Evolutionary conservation across 768 basidiomycete genomes (phyloP).

Genomic region (Pilatotrama ljubarskyi): DNA sequence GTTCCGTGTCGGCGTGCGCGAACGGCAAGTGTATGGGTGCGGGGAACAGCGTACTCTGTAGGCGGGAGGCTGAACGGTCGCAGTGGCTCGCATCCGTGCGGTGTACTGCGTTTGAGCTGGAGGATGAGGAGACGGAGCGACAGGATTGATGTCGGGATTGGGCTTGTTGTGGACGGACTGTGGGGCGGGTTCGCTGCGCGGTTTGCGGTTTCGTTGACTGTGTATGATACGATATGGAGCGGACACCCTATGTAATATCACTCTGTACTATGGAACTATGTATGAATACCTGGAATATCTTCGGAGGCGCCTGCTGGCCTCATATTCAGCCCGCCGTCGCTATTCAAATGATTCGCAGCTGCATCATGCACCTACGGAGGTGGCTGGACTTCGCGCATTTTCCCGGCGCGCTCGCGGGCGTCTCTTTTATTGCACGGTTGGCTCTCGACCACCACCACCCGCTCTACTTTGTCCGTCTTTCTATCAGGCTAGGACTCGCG

Average conservation of each 20-base stretch:
- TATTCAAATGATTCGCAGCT: no score
- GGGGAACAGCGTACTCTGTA: slow-evolving; percentile 39
- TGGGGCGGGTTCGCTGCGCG: neutral
- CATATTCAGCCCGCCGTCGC: no score
- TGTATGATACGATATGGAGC: neutral
- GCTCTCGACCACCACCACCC: slow-evolving; percentile 10
- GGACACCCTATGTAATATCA: neutral
- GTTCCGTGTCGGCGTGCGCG: slow-evolving; percentile 20
- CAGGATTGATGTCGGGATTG: neutral
- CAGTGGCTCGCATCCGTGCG: slow-evolving; percentile 49
- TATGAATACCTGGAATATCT: no score
- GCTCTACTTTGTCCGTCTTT: neutral
- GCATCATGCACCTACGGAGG: no score
- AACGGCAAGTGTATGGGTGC: slow-evolving; percentile 43
- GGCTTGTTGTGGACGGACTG: no score
- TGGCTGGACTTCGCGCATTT: neutral
- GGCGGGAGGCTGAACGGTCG: slow-evolving; percentile 44
- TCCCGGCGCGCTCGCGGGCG: neutral
- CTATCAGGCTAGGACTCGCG: neutral
- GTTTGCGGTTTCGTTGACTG: neutral
- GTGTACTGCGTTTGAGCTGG: slow-evolving; percentile 46
- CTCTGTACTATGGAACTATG: neutral
- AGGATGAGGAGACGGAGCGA: slow-evolving; percentile 7
- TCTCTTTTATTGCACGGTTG: neutral
- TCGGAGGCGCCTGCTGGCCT: no score